A percentile compares a stretch with the other conserved stretches of the same genome.
These are phyloP conservation scores for Pythium phragmitis DNA, from an alignment of 352 stramenopile genomes.

Conservation along the genomic window DNA sequence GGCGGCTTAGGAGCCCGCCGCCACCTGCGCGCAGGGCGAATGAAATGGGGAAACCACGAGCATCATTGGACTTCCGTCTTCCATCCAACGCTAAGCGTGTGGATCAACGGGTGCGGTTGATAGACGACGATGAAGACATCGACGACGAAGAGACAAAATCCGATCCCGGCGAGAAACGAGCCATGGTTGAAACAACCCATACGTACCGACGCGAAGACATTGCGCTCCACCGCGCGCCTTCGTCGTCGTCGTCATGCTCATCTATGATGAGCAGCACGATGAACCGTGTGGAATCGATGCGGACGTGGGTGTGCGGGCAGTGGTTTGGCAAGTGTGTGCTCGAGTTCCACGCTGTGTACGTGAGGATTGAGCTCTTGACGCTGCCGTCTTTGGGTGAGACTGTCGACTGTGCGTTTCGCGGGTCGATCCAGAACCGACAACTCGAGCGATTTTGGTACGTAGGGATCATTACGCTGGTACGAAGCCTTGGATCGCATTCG, in stretches of 20 bases:
- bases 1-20: constrained; percentile 21
- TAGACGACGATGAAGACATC: constrained; percentile 18
- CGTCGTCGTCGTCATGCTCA: no score
- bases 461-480: no score
- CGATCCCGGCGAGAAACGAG: background rate
- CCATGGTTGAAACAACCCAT: background rate
- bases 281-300: constrained; percentile 16
- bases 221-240: background rate
- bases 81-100: background rate
- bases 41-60: background rate
- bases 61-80: constrained; percentile 21
- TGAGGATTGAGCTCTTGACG: constrained; percentile 15
- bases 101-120: constrained; percentile 5
- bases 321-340: constrained; percentile 29
- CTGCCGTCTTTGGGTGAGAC: background rate
- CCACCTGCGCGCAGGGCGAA: background rate
- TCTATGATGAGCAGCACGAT: background rate
- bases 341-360: constrained; percentile 24
- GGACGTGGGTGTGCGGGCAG: constrained; percentile 23
- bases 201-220: background rate
- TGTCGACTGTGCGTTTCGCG: constrained; percentile 11
- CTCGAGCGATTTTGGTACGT: constrained; percentile 28
- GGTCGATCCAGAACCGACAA: constrained; percentile 21
- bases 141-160: constrained; percentile 21
- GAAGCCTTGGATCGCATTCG: background rate